These are phyloP conservation scores for Cymbomonas tetramitiformis DNA, from an alignment of 139 green algal species.

Conservation along the genomic window DNA sequence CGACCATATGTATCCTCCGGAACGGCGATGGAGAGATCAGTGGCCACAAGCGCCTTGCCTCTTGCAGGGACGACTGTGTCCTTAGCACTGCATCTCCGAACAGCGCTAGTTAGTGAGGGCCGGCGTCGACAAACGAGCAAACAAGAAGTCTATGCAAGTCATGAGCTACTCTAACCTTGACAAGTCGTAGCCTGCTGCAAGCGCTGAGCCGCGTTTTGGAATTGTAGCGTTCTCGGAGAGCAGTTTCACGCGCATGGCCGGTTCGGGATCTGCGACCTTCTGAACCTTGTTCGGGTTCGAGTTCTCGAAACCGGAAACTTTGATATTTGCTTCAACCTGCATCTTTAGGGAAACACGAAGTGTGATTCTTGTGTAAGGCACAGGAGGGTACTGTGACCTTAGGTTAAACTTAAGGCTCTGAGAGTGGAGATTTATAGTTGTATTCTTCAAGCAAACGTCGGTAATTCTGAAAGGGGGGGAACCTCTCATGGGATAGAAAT, in stretches of 20 bases:
- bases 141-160: constrained; percentile 4
- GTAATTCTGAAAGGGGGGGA: no score
- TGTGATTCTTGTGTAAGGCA: no score
- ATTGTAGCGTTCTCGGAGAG: constrained; percentile 59
- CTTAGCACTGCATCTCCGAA: background rate
- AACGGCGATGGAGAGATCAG: constrained; percentile 70
- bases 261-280: no score
- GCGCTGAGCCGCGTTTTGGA: constrained; percentile 58
- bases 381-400: no score
- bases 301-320: no score
- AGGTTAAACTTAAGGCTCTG: no score
- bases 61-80: constrained; percentile 54
- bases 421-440: no score
- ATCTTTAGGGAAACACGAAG: no score
- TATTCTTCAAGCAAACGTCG: no score
- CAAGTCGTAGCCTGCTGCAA: constrained; percentile 85
- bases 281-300: no score
- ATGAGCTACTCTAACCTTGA: constrained; percentile 40
- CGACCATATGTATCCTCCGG: constrained; percentile 83
- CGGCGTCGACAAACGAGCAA: constrained; percentile 3
- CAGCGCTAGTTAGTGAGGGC: background rate
- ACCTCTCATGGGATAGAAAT: no score
- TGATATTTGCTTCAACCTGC: no score
- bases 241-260: constrained; percentile 78
- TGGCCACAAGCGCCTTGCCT: constrained; percentile 70